Conservation (phyloP, 225 moss, liverwort and hornwort genomes). For the Pleurozium schreberi region DNA sequence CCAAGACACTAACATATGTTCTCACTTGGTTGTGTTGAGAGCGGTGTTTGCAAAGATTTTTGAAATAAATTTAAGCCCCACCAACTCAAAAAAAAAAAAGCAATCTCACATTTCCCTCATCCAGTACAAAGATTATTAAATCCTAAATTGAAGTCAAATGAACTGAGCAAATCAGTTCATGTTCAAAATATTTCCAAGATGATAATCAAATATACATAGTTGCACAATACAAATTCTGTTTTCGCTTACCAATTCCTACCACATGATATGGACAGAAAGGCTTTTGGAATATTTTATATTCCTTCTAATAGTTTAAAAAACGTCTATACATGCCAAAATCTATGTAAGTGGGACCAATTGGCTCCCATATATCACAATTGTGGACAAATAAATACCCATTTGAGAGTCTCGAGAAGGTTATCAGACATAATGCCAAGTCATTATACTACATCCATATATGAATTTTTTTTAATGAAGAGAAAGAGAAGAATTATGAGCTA, state of each 20-base stretch:
- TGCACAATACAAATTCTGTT: neutral
- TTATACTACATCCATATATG: neutral
- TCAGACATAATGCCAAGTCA: neutral
- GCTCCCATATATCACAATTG: conserved; percentile 14
- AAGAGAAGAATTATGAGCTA: neutral
- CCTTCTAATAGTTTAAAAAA: neutral
- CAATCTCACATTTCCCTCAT: neutral
- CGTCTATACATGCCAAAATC: neutral
- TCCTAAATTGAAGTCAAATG: neutral
- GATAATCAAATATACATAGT: neutral
- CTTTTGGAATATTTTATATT: neutral
- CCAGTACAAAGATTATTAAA: neutral
- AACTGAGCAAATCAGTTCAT: neutral
- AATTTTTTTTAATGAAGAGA: neutral
- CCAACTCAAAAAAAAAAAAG: neutral
- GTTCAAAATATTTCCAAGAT: neutral
- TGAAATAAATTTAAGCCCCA: too few relatives aligned
- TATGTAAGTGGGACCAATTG: neutral
- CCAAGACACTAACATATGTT: neutral
- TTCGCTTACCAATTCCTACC: neutral
- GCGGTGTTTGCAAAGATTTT: neutral
- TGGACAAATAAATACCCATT: neutral
- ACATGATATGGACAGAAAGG: neutral
- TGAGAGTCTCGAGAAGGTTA: neutral
- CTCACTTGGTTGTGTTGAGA: neutral